Conservation (phyloP, 1,284 basidiomycete species). For the Acaromyces ingoldii region DNA sequence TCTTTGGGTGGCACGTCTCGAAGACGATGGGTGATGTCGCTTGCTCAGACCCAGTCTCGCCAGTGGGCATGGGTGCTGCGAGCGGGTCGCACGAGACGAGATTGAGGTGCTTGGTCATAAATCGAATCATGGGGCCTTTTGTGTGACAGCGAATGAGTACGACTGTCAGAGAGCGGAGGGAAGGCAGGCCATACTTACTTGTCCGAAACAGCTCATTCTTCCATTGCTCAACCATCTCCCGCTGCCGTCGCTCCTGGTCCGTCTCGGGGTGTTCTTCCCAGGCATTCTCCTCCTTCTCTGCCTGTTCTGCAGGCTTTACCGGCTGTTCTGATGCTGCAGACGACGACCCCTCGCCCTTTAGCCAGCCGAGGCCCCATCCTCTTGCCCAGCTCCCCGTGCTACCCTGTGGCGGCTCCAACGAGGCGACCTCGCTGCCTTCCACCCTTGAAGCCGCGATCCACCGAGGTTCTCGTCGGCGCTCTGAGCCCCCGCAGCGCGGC, state of each 20-base stretch:
- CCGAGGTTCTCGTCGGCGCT: too few relatives aligned
- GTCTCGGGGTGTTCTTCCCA: conserved; percentile 19
- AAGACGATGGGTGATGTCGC: conserved; percentile 37
- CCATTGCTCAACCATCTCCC: conserved; percentile 41
- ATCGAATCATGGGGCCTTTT: conserved; percentile 48
- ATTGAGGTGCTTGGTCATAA: conserved; percentile 46
- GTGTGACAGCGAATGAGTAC: not conserved
- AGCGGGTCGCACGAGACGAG: conserved; percentile 42
- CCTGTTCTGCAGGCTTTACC: too few relatives aligned
- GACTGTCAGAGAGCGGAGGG: not conserved
- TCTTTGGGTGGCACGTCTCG: conserved; percentile 29
- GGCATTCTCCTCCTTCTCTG: not conserved
- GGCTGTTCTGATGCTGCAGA: too few relatives aligned
- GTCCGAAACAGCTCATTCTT: conserved; percentile 38
- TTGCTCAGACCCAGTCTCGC: too few relatives aligned
- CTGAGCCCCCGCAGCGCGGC: too few relatives aligned
- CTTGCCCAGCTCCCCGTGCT: too few relatives aligned
- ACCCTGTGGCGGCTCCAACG: too few relatives aligned
- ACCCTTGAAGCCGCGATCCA: too few relatives aligned
- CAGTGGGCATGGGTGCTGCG: not conserved
- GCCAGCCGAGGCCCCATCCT: too few relatives aligned
- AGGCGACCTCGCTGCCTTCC: too few relatives aligned
- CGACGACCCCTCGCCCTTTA: too few relatives aligned
- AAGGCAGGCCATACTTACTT: conserved; percentile 12
- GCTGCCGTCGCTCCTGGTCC: conserved; percentile 15